Evolutionary conservation across 2,329 filamentous ascomycete genomes (phyloP).

Genomic region (Claviceps sp.): DNA sequence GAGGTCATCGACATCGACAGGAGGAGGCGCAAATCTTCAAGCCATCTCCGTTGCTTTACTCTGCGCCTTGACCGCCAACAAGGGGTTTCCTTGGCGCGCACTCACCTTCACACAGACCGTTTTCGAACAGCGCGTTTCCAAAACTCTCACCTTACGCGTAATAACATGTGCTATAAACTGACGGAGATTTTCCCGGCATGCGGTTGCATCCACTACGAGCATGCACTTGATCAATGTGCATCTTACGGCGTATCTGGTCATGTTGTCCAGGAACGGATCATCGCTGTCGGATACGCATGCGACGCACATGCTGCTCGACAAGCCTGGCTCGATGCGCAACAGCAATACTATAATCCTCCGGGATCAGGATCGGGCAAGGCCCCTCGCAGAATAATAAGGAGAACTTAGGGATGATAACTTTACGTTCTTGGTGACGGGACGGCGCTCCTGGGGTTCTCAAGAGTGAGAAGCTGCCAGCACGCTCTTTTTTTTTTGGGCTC

Average conservation of each 20-base stretch:
- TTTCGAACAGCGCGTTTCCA: neutral
- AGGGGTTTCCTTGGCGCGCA: neutral
- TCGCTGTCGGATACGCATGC: constrained; percentile 76
- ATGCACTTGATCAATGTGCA: constrained; percentile 72
- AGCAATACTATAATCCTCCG: constrained; percentile 38
- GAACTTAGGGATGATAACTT: neutral
- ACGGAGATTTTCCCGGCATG: constrained; percentile 79
- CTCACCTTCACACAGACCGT: neutral
- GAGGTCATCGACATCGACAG: neutral
- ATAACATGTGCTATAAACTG: constrained; percentile 72
- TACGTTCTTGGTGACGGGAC: constrained; percentile 18
- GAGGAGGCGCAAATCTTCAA: neutral
- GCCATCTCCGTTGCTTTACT: neutral
- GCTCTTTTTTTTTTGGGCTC: constrained; percentile 12
- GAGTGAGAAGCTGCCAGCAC: constrained; percentile 35
- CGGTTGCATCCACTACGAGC: constrained; percentile 77
- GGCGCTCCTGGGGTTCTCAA: constrained; percentile 29
- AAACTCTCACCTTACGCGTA: constrained; percentile 2
- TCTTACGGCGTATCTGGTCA: constrained; percentile 65
- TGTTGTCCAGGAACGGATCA: constrained; percentile 55
- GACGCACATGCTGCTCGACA: constrained; percentile 19
- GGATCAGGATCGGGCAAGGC: constrained; percentile 21
- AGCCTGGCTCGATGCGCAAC: constrained; percentile 25
- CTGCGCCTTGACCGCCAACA: neutral
- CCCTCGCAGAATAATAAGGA: neutral